Base-by-base conservation (phyloP, 176 grass and related monocot species). In the Zea luxurians region DNA sequence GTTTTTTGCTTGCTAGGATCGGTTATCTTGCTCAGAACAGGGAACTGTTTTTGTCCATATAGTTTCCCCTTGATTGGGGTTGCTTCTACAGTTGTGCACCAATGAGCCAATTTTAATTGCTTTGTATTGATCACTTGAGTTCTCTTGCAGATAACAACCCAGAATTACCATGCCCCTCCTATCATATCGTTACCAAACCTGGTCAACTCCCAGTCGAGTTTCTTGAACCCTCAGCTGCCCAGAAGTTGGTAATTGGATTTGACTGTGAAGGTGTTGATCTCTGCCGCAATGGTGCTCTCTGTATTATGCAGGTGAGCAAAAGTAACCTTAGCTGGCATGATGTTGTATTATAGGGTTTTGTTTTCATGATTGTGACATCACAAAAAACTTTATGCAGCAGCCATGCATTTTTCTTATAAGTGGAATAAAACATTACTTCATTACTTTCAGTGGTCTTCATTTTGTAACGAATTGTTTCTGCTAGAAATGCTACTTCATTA, bases 201-300 rank as follows among this genome's bases (percentile, higher is more conserved):
- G 77, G 80, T 78, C 95, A 98, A 74, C 83, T 98, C 15, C 95
- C 95, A 71, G 47, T 80, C 46, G 89, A 94, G 63, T 94, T 98
- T 89, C 89, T 98, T 50, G 74, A 94, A 83, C 95, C 91, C 74
- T 94, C 91, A 71, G 76, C 78, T 61, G 70, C 66, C 35, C 83
- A 61, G 9, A 90, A 86, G 71, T 43, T 92, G 68, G 77, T 94
- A 54, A 85, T 98, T 57, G 91, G 91, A 71, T 88, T 98, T 80
- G 95, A 98, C 57, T 98, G 95, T 66, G 95, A 98, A 85, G 95
- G 95, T 75, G 92, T 98, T 68, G 91, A 98, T 68, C 89, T 98
- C 58, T 98, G 95, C 64, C 89, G 91, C 60, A 52, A 90, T 85
- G 95, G 95, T 11, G 73, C 80, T 86, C 89, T 98, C 75, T 98